Evolutionary conservation across 1,284 basidiomycete species (phyloP).

Genomic region (Veloboletus limbatus): DNA sequence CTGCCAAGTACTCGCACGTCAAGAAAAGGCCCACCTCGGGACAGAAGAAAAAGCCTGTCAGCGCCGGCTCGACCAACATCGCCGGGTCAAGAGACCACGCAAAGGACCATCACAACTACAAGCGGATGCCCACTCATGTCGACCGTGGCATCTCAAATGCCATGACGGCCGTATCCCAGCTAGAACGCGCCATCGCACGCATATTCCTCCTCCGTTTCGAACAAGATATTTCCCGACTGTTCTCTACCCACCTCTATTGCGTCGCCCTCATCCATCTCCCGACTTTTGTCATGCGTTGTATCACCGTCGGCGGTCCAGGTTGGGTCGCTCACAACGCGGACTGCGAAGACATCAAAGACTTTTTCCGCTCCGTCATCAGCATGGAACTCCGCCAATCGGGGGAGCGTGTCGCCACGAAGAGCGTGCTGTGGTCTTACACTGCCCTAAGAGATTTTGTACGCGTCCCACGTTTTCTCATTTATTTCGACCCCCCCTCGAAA

Average conservation of each 20-base stretch:
- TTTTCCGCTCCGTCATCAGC: conserved; percentile 59
- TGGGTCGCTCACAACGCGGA: conserved; percentile 66
- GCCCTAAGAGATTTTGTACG: conserved; percentile 66
- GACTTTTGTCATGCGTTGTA: conserved; percentile 61
- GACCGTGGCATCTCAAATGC: conserved; percentile 53
- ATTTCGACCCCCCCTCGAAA: neutral
- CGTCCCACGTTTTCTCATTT: neutral
- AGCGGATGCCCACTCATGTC: conserved; percentile 43
- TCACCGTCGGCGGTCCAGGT: conserved; percentile 55
- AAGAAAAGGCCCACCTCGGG: conserved; percentile 52
- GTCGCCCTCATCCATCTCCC: conserved; percentile 61
- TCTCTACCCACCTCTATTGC: conserved; percentile 63
- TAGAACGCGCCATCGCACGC: conserved; percentile 61
- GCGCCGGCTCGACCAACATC: conserved; percentile 19
- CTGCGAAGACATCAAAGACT: conserved; percentile 66
- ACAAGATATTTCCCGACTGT: conserved; percentile 66
- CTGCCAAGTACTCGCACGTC: conserved; percentile 69
- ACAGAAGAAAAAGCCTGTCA: conserved; percentile 41
- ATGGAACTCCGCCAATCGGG: conserved; percentile 74
- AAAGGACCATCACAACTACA: conserved; percentile 35
- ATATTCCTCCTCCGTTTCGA: conserved; percentile 64
- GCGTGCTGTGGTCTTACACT: conserved; percentile 72
- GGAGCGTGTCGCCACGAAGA: conserved; percentile 71
- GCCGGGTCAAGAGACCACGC: conserved; percentile 19
- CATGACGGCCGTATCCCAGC: conserved; percentile 53